Percentiles rank a stretch among this genome's conserved stretches.
Evolutionary conservation across 2,329 filamentous ascomycete species (phyloP).

Genomic region (Exserohilum rostratum): DNA sequence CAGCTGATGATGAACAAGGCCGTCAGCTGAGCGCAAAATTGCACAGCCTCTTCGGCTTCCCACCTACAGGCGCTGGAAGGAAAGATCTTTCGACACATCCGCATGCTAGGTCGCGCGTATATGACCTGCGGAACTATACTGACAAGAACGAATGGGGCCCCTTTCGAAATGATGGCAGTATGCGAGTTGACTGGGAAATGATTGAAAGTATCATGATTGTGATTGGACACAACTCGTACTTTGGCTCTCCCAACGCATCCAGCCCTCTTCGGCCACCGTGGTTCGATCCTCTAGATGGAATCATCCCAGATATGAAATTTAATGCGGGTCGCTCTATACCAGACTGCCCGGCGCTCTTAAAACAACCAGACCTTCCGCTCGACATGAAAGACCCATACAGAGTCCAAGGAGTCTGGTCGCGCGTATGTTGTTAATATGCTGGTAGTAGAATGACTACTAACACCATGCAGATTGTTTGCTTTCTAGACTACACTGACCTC

Average conservation of each 20-base stretch:
- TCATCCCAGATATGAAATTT: constrained; percentile 24
- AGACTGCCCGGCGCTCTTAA: constrained; percentile 16
- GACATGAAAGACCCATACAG: constrained; percentile 68
- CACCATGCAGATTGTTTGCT: constrained; percentile 50
- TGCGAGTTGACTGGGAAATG: constrained; percentile 78
- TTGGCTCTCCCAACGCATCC: constrained; percentile 34
- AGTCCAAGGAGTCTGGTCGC: constrained; percentile 67
- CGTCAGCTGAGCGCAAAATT: constrained; percentile 73
- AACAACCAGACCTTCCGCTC: constrained; percentile 51
- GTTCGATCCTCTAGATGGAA: constrained; percentile 36
- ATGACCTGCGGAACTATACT: constrained; percentile 74
- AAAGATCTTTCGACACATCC: constrained; percentile 56
- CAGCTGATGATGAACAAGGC: constrained; percentile 50
- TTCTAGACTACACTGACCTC: constrained; percentile 62
- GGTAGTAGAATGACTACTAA: constrained; percentile 13
- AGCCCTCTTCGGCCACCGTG: constrained; percentile 38
- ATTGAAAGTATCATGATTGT: constrained; percentile 76
- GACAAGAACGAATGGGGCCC: constrained; percentile 70
- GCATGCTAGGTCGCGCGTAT: constrained; percentile 72
- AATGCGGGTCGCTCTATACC: constrained; percentile 14
- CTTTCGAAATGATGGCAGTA: constrained; percentile 67
- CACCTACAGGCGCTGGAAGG: constrained; percentile 51
- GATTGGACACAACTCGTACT: constrained; percentile 63
- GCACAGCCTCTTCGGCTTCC: constrained; percentile 71
- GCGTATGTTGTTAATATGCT: constrained; percentile 53